Percentiles rank a stretch among this genome's conserved stretches.
phyloP scores from a whole-genome alignment of 1,284 basidiomycete species.

The Peniophora sp. region DNA sequence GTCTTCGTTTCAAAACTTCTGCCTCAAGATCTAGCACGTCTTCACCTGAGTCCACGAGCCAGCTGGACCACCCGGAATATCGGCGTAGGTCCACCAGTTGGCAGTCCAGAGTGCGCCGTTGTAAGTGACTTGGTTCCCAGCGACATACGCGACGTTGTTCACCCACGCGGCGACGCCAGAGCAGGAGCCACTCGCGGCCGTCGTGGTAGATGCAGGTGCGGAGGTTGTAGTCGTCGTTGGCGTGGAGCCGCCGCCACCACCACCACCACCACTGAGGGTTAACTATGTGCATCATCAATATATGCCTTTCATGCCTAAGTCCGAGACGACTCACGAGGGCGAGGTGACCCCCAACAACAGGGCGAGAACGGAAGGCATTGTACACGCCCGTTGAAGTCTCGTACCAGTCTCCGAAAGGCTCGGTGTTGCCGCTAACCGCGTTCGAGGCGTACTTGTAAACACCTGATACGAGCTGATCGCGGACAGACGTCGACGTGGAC shows the following conservation, averaged over 20 bases:
- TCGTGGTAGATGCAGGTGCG: no score
- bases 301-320: background rate
- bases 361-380: conserved; percentile 47
- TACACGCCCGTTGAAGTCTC: conserved; percentile 42
- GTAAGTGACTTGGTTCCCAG: no score
- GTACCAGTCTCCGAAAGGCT: conserved; percentile 60
- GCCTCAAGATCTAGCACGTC: conserved; percentile 29
- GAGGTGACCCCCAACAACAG: conserved; percentile 59
- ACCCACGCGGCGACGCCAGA: no score
- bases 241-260: no score
- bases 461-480: conserved; percentile 48
- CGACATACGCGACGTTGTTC: no score
- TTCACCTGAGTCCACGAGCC: conserved; percentile 49
- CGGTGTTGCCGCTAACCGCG: conserved; percentile 40
- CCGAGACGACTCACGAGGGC: conserved; percentile 25
- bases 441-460: conserved; percentile 42
- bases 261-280: no score
- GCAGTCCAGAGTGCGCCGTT: no score
- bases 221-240: no score
- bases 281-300: no score
- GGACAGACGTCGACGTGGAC: conserved; percentile 34
- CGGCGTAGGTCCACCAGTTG: no score
- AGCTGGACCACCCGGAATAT: conserved; percentile 64
- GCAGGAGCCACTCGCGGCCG: no score
- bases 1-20: no score